These are phyloP conservation scores for Testicularia cyperi DNA, from an alignment of 1,284 basidiomycete genomes.

Conservation along the genomic window DNA sequence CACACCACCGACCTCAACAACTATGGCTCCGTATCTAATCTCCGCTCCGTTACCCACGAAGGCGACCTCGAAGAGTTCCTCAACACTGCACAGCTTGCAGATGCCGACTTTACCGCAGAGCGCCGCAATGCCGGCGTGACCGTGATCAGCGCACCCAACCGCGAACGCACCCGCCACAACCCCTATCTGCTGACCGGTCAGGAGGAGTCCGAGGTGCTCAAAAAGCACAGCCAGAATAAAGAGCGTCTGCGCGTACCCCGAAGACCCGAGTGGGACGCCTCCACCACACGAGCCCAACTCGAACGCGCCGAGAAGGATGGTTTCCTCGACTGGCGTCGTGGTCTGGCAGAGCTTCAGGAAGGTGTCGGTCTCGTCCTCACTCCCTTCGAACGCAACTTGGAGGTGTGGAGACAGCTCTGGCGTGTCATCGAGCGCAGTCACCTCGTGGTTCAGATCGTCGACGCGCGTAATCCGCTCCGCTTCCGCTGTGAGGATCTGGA, in stretches of 20 bases:
- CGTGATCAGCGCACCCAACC: constrained; percentile 71
- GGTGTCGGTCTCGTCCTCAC: constrained; percentile 57
- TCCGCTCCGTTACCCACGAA: constrained; percentile 94
- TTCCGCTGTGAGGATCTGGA: constrained; percentile 60
- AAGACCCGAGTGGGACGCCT: constrained; percentile 51
- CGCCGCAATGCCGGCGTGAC: constrained; percentile 76
- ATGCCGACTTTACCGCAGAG: constrained; percentile 95
- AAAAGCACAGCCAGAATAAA: constrained; percentile 52
- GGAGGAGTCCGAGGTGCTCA: constrained; percentile 71
- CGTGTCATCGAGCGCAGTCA: constrained; percentile 58
- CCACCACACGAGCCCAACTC: constrained; percentile 55
- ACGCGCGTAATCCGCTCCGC: constrained; percentile 57
- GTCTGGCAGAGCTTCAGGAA: constrained; percentile 57
- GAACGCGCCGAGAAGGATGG: constrained; percentile 55
- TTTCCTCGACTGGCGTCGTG: constrained; percentile 58
- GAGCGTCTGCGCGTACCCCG: constrained; percentile 54
- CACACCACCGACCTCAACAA: constrained; percentile 62
- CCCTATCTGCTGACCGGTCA: constrained; percentile 82
- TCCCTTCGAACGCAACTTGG: constrained; percentile 60
- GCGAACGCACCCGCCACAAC: constrained; percentile 65
- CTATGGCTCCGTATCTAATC: constrained; percentile 60
- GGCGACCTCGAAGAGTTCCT: constrained; percentile 93
- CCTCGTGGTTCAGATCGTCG: constrained; percentile 59
- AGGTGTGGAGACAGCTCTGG: constrained; percentile 61
- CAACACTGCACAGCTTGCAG: constrained; percentile 90